Evolutionary conservation across 768 basidiomycete species (phyloP).

Genomic region (Strobilomyces echinocephalus): DNA sequence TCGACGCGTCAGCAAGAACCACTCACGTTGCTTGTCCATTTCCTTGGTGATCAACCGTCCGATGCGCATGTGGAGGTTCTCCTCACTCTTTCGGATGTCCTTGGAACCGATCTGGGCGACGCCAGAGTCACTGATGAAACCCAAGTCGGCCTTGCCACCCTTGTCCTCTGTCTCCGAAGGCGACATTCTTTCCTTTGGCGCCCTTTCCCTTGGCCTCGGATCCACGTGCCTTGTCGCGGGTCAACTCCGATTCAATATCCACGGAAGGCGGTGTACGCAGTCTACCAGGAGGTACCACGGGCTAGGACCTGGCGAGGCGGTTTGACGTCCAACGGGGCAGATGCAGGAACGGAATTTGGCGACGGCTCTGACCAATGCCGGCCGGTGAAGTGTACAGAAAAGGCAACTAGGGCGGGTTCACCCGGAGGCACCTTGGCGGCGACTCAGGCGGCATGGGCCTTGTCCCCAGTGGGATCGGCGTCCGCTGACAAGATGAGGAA

Average conservation of each 20-base stretch:
- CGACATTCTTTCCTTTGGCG: constrained; percentile 52
- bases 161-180: constrained; percentile 52
- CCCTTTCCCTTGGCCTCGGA: constrained; percentile 49
- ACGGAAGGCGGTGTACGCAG: constrained; percentile 70
- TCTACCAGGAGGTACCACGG: constrained; percentile 38
- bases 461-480: constrained; percentile 76
- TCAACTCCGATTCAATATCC: constrained; percentile 63
- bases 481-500: constrained; percentile 85
- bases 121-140: constrained; percentile 45
- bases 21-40: constrained; percentile 85
- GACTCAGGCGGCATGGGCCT: constrained; percentile 78
- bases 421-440: constrained; percentile 75
- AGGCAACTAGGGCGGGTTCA: constrained; percentile 76
- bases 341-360: constrained; percentile 58
- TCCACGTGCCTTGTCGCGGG: constrained; percentile 53
- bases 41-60: constrained; percentile 79
- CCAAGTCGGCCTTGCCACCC: constrained; percentile 23
- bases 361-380: constrained; percentile 73
- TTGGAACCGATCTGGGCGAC: constrained; percentile 58
- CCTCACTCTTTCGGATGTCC: constrained; percentile 82
- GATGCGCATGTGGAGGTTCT: constrained; percentile 69
- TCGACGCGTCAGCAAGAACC: constrained; percentile 1
- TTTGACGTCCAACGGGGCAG: constrained; percentile 24
- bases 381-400: constrained; percentile 81
- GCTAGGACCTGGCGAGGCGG: constrained; percentile 24